A percentile compares a stretch with the other conserved stretches of the same genome.
Conservation (phyloP, 2,329 filamentous ascomycete species). For the Zymoseptoria pseudotritici region DNA sequence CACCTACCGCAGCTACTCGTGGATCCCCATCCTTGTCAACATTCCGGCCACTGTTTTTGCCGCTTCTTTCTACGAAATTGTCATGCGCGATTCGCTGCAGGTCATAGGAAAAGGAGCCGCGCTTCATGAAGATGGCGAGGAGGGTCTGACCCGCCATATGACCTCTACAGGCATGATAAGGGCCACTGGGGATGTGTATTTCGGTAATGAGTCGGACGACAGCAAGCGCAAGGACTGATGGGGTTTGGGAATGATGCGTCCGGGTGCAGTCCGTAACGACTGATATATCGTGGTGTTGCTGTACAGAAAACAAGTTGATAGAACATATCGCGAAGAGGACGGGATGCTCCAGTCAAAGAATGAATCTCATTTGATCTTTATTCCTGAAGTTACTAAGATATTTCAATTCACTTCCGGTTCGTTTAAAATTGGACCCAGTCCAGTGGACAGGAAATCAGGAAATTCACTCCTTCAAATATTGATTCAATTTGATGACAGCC, state of each 20-base stretch:
- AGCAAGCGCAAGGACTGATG: not conserved
- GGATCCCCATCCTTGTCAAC: constrained; percentile 50
- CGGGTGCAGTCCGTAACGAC: too few relatives aligned
- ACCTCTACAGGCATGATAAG: constrained; percentile 27
- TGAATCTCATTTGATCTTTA: too few relatives aligned
- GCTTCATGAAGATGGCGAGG: constrained; percentile 45
- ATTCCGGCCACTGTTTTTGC: constrained; percentile 51
- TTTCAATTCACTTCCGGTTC: too few relatives aligned
- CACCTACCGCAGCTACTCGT: constrained; percentile 40
- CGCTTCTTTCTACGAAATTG: constrained; percentile 48
- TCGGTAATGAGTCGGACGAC: not conserved
- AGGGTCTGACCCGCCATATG: constrained; percentile 40
- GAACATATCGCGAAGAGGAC: too few relatives aligned
- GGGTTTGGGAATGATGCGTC: not conserved
- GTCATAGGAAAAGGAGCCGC: constrained; percentile 46
- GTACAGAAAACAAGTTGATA: too few relatives aligned
- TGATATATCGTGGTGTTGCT: too few relatives aligned
- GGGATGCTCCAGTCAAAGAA: too few relatives aligned
- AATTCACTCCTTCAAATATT: too few relatives aligned
- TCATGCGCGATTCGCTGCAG: constrained; percentile 47
- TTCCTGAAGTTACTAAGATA: too few relatives aligned
- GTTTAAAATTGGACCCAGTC: too few relatives aligned
- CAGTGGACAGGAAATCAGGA: too few relatives aligned
- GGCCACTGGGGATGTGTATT: constrained; percentile 8
- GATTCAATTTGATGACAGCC: too few relatives aligned